Percentiles rank a stretch among this genome's conserved stretches.
These are phyloP conservation scores for Rubia peregrina DNA, from an alignment of 305 asterid genomes.

Conservation along the genomic window DNA sequence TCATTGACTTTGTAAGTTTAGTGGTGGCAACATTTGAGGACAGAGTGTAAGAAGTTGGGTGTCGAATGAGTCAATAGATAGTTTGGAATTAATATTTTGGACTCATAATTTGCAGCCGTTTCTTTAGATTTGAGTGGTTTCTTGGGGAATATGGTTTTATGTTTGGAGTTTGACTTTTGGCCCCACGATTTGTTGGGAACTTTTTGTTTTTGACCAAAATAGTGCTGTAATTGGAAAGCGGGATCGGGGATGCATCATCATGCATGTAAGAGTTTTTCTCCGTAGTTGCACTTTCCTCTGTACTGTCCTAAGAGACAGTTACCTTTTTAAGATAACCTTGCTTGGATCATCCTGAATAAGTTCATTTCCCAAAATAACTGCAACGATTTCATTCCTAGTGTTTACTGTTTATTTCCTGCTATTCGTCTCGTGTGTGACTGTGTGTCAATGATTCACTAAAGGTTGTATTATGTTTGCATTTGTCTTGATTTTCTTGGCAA, in stretches of 20 bases:
- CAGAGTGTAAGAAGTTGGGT: constrained; percentile 5
- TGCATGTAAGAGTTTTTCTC: neutral
- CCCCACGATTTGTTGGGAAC: neutral
- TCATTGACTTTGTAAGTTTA: neutral
- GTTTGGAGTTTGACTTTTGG: constrained; percentile 6
- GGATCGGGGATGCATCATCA: constrained; percentile 2
- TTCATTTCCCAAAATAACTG: neutral
- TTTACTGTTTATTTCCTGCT: neutral
- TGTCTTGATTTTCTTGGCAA: neutral
- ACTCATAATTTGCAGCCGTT: neutral
- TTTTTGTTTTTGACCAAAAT: neutral
- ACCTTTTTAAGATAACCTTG: neutral
- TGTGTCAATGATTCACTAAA: neutral
- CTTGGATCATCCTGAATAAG: constrained; percentile 3
- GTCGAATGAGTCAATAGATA: constrained; percentile 13
- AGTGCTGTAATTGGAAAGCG: neutral
- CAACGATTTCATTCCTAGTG: neutral
- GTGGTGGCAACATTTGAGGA: neutral
- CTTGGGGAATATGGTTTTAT: neutral
- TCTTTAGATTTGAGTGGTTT: neutral
- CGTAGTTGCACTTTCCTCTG: neutral
- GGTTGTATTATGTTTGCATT: neutral
- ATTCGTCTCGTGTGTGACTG: neutral
- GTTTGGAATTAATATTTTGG: constrained; percentile 7
- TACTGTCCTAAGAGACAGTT: neutral